Conservation (phyloP, 139 green algal species). For the Chlamydomonas sp. region DNA sequence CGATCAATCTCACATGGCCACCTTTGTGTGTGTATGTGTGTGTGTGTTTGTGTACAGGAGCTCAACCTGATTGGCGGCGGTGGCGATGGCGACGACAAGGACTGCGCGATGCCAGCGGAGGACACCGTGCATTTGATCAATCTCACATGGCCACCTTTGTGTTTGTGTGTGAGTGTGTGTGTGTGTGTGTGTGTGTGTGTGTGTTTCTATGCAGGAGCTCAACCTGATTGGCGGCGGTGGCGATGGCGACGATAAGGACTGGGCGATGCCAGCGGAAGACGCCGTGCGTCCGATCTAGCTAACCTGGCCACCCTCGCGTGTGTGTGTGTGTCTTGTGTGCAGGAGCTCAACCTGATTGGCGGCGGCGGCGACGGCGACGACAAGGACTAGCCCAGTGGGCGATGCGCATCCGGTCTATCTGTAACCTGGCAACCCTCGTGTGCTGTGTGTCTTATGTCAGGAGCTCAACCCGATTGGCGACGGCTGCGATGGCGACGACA, state of each 20-base stretch:
- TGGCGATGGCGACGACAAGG: background rate
- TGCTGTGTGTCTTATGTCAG: no score
- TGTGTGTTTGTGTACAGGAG: background rate
- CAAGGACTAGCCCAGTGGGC: no score
- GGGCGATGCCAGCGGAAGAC: background rate
- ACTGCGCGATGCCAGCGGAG: background rate
- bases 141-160: background rate
- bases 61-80: conserved; percentile 19
- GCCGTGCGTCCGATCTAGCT: no score
- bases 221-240: conserved; percentile 15
- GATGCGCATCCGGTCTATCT: no score
- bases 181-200: background rate
- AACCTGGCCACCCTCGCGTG: background rate
- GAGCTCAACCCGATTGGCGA: no score
- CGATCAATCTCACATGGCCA: background rate
- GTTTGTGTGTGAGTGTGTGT: background rate
- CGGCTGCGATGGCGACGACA: no score
- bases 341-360: conserved; percentile 21
- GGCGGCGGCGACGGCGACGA: background rate
- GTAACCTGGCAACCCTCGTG: background rate
- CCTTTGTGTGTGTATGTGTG: background rate
- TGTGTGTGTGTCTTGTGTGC: background rate
- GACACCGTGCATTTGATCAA: no score
- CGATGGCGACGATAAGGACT: background rate
- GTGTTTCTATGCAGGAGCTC: conserved; percentile 8